Evolutionary conservation across 176 grass and related monocot species (phyloP), one percentile per base, ranked within the genome.

Genomic region (Eleusine indica): DNA sequence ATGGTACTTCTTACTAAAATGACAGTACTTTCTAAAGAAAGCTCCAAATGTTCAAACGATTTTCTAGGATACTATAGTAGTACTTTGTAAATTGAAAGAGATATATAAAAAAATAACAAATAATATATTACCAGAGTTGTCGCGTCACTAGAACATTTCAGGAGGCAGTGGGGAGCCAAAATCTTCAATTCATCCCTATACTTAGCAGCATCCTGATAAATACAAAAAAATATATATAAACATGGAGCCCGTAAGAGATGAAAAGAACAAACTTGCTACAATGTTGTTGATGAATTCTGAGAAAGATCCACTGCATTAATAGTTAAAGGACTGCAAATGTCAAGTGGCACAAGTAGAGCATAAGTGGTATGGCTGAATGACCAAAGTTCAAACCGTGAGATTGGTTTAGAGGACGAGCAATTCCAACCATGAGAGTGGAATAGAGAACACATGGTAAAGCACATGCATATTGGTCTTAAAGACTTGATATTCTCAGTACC

Each of bases 111-210:
- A 53, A 16, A 80, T 0, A 80, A 35, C 40, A 30, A 43, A 74
- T 7, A 46, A 69, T 48, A 16, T 2, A 53, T 0, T 86, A 87
- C 67, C 82, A 98, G 70, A 80, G 96, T 95, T 53, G 96, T 95
- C 40, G 89, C 91, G 66, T 98, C 91, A 11, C 93, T 93, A n/a
- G 93, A 95, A 76, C 93, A 98, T 88, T 88, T 93, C 19, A 95
- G 88, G 68, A 95, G 91, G 67, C 80, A 81, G 68, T 95, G 93
- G 1, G 96, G 96, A 76, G 91, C 91, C 81, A 98, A 40, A 80
- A 89, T 75, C 72, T 80, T 87, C 71, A 98, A 84, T 84, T 95
- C 82, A 75, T 98, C 89, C 85, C 91, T 86, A 69, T 93, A 95
- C 40, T 90, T 93, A 37, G 87, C 89, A 53, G 96, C 96, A 79